Conservation (phyloP, 192 early-diverging fungal species). For the Podila epigama region DNA sequence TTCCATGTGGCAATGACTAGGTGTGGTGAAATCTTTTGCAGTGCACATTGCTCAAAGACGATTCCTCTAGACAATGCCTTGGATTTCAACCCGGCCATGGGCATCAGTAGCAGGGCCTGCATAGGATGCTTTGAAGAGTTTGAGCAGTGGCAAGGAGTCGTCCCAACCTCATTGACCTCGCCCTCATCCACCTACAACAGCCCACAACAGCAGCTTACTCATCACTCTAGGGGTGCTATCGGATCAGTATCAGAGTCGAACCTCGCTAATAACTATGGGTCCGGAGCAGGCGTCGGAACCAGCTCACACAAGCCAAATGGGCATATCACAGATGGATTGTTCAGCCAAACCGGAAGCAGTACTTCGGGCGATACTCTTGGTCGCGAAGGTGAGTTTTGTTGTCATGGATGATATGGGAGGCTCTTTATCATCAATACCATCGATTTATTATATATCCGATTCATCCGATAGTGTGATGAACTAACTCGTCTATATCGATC, state of each 20-base stretch:
- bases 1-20: conserved; percentile 14
- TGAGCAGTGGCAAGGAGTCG: conserved; percentile 44
- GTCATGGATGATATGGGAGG: background rate
- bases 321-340: conserved; percentile 19
- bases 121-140: conserved; percentile 38
- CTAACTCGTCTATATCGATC: background rate
- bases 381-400: conserved; percentile 29
- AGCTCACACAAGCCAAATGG: conserved; percentile 10
- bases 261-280: conserved; percentile 7
- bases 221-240: conserved; percentile 8
- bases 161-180: conserved; percentile 2
- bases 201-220: background rate
- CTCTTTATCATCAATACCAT: background rate
- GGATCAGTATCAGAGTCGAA: conserved; percentile 15
- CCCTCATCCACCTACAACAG: background rate
- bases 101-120: conserved; percentile 31
- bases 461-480: background rate
- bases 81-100: conserved; percentile 37
- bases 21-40: conserved; percentile 49
- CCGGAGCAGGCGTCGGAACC: background rate
- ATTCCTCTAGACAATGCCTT: conserved; percentile 38
- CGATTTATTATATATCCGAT: too few species aligned
- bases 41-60: conserved; percentile 44
- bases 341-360: conserved; percentile 7
- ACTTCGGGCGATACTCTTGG: conserved; percentile 23